Evolutionary conservation across 176 grass and related monocot species (phyloP), one percentile per base, ranked within the genome.

Genomic region (Saccharum spontaneum): DNA sequence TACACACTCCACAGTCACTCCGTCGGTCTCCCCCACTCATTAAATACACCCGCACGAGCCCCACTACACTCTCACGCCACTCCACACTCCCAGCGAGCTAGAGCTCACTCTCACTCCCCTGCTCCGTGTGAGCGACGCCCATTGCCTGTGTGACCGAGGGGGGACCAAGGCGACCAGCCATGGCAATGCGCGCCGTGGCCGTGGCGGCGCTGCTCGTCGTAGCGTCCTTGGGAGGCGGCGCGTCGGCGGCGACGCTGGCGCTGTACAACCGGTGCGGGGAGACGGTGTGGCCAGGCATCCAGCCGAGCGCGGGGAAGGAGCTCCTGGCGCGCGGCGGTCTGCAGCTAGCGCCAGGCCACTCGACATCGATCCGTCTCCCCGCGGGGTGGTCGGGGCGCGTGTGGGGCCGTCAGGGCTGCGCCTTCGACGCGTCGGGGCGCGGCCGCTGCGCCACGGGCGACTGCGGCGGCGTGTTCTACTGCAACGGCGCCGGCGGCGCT

Each of bases 231-330:
- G 43, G 14, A 0, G 9, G 57, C 6, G 46, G 4, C 20, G 83
- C 91, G 43, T 82, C 71, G 17, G 91, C 93, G 5, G 84, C 97
- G 49, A 94, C 91, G 14, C 83, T 99, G n/a, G 90, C 88, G 23
- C 75, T 99, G 49, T 82, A 95, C 91, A 99, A 99, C 88, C 79
- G 70, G 80, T 99, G 97, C 78, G 37, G 22, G 0, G 97, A 96
- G 90, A 92, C 97, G 12, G 97, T 99, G 67, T 99, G 97, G 97
- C 97, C 97, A 0, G 97, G 94, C 1, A 96, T 99, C 86, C 97
- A 99, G 73, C 94, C 94, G 4, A 88, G 88, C 39, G 97, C 94
- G 0, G 97, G 97, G 0, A 93, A 92, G 63, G 57, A 81, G 34
- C 5, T 96, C 16, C 88, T 96, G 0, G 84, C 92, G 7, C 91